phyloP scores from a whole-genome alignment of 1,284 basidiomycete genomes.

The Irpex sp. region DNA sequence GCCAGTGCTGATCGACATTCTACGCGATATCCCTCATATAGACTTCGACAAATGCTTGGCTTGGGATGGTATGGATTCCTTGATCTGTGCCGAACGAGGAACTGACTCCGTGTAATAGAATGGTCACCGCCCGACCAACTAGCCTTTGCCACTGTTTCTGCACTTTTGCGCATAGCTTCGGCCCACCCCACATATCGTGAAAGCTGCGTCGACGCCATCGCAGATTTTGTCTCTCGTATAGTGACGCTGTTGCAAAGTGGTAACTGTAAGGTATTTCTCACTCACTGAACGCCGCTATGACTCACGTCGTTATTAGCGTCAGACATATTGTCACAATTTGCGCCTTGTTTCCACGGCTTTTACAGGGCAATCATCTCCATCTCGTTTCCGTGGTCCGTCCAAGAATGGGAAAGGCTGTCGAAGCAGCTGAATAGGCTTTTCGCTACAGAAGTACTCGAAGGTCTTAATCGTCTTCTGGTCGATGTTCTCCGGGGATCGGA shows the following conservation, averaged over 20 bases:
- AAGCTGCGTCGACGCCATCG: conserved; percentile 51
- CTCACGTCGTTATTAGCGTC: conserved; percentile 42
- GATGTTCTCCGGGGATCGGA: conserved; percentile 56
- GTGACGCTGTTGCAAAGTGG: conserved; percentile 52
- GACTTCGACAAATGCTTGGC: conserved; percentile 75
- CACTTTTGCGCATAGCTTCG: conserved; percentile 65
- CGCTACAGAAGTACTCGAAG: conserved; percentile 57
- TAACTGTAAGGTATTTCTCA: conserved; percentile 41
- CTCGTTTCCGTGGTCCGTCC: conserved; percentile 68
- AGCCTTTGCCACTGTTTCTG: conserved; percentile 71
- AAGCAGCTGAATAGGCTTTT: conserved; percentile 54
- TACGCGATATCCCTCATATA: conserved; percentile 66
- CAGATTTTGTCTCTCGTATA: conserved; percentile 55
- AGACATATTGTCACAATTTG: conserved; percentile 69
- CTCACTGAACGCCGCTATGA: not conserved
- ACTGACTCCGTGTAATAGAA: conserved; percentile 36
- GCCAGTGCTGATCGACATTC: conserved; percentile 58
- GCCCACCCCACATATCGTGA: conserved; percentile 45
- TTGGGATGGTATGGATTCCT: conserved; percentile 58
- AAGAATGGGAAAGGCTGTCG: conserved; percentile 64
- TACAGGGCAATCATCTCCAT: conserved; percentile 83
- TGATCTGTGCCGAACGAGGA: not conserved
- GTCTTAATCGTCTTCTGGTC: conserved; percentile 63
- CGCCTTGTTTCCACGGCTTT: conserved; percentile 83
- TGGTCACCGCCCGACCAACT: conserved; percentile 83